These are phyloP conservation scores for Papiliotrema flavescens DNA, from an alignment of 1,284 basidiomycete species.

Conservation along the genomic window DNA sequence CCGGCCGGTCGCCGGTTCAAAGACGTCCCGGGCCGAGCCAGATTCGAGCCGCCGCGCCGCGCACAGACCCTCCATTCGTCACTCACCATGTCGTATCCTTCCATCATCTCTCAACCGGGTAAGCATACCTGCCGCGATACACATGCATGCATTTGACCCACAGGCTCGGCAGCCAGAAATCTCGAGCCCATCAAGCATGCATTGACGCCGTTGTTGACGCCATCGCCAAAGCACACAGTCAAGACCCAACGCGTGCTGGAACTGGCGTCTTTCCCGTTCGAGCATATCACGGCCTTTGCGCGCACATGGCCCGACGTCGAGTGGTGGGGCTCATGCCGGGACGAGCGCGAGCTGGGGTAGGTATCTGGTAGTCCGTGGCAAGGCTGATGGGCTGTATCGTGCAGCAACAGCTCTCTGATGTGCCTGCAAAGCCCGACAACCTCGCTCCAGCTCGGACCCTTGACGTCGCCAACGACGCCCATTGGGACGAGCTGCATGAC, in stretches of 20 bases:
- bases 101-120: constrained; percentile 30
- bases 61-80: background rate
- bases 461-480: background rate
- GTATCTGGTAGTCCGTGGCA: background rate
- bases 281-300: constrained; percentile 29
- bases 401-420: background rate
- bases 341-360: constrained; percentile 22
- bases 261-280: constrained; percentile 31
- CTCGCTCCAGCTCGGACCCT: background rate
- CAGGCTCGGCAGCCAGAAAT: constrained; percentile 34
- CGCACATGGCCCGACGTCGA: constrained; percentile 18
- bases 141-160: background rate
- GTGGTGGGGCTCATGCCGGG: constrained; percentile 30
- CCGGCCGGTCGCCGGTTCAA: background rate
- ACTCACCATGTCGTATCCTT: constrained; percentile 24
- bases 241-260: constrained; percentile 22
- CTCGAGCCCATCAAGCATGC: constrained; percentile 23
- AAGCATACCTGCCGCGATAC: background rate
- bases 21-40: background rate
- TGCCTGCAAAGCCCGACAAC: background rate
- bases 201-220: constrained; percentile 17
- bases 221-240: background rate
- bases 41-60: background rate
- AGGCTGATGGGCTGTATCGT: background rate
- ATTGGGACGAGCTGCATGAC: background rate